These are phyloP conservation scores for Volvox reticuliferus DNA, from an alignment of 139 green algal species.

Conservation along the genomic window DNA sequence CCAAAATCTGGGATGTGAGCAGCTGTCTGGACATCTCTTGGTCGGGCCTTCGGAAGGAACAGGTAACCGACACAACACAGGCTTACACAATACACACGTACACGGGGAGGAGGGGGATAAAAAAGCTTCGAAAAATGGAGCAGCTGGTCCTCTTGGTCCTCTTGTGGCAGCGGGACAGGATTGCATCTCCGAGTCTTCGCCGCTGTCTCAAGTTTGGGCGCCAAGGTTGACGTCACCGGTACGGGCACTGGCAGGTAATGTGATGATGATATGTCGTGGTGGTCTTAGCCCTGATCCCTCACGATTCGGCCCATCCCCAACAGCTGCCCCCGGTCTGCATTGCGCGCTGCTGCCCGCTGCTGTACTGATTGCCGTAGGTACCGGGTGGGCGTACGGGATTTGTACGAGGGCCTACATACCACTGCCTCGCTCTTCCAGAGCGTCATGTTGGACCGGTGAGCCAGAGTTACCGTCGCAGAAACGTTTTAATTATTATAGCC, in stretches of 20 bases:
- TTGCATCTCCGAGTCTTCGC: no score
- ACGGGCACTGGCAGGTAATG: no score
- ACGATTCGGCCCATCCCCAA: not conserved
- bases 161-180: no score
- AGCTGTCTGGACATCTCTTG: no score
- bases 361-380: slow-evolving; percentile 12
- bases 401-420: slow-evolving; percentile 50
- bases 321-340: not conserved
- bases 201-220: not conserved
- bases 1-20: no score
- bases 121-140: no score
- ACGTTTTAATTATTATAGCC: not conserved
- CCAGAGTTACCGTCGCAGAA: not conserved
- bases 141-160: no score
- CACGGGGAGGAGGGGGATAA: no score
- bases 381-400: slow-evolving; percentile 35
- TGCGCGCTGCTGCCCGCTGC: not conserved
- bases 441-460: slow-evolving; percentile 19
- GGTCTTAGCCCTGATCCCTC: not conserved
- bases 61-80: no score
- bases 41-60: no score
- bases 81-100: no score
- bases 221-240: not conserved
- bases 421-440: slow-evolving; percentile 35
- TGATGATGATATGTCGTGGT: not conserved